Base-by-base conservation (phyloP, 306 rosid species). In the Fragaria nilgerrensis region DNA sequence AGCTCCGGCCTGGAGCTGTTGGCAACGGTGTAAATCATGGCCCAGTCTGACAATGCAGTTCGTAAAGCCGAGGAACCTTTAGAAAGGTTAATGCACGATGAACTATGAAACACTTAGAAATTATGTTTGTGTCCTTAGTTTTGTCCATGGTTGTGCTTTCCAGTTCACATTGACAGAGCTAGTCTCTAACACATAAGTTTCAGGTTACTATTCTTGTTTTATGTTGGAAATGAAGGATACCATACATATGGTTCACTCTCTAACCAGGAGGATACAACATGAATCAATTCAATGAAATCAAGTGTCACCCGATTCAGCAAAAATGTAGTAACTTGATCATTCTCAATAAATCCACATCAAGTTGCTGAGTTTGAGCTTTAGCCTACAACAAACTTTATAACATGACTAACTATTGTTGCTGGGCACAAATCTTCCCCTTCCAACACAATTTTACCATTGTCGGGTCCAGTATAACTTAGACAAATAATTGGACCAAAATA, bases 11-110 rank as follows among this genome's bases (percentile, higher is more conserved):
- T 15, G 77, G 83, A 79, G 90, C 85, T 76, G 86, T 82, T 79
- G 81, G 66, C 55, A 79, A 87, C 72, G 88, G 73, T 68, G 49
- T 83, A 72, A 87, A 91, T 84, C 83, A 78, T 20, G 87, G 78
- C 32, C 86, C 72, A 62, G 83, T 70, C 80, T 52, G 87, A 61
- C 37, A 78, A 86, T 55, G 84, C 20, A 53, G 88, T 79, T 80
- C 81, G 72, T 59, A 77, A 70, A 47, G 62, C 75, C 9, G 88
- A 76, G 72, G 86, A 76, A 70, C 90, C 90, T 75, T 71, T 85
- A 61, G 85, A 89, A 43, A 82, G 81, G 82, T 74, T 58, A 41
- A 80, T 89, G 84, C 90, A 81, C 74, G 96, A 94, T 80, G 97
- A 92, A 81, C 89, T 90, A 27, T 86, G 87, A 89, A 67, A 25